Percentiles rank a stretch among this genome's conserved stretches.
phyloP scores from a whole-genome alignment of 306 rosid species.

The Corylus americana region DNA sequence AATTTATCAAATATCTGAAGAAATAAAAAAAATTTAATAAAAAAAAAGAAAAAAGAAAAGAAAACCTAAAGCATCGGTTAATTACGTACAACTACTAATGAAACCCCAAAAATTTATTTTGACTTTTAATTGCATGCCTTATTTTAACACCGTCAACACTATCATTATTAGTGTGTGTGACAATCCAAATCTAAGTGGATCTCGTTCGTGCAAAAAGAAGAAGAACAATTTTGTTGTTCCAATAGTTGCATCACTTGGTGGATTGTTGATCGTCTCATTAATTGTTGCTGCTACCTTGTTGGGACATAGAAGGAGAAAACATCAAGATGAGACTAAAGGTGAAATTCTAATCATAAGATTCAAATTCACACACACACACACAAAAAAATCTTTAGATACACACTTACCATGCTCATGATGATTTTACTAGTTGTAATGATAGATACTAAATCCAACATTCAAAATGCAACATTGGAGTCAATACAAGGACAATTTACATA shows the following conservation, averaged over 20 bases:
- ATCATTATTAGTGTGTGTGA: constrained; percentile 33
- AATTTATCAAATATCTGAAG: too few relatives aligned
- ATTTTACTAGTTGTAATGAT: background rate
- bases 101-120: too few relatives aligned
- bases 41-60: too few relatives aligned
- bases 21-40: too few relatives aligned
- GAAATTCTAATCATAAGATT: background rate
- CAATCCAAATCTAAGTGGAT: constrained; percentile 43
- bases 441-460: background rate
- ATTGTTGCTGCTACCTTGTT: constrained; percentile 24
- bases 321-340: background rate
- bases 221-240: constrained; percentile 31
- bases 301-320: constrained; percentile 21
- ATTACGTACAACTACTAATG: too few relatives aligned
- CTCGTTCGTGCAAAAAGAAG: constrained; percentile 28
- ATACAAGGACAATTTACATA: constrained; percentile 8
- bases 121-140: background rate
- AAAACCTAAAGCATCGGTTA: too few relatives aligned
- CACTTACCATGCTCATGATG: background rate
- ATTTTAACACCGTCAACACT: background rate
- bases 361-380: too few relatives aligned
- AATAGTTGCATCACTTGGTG: constrained; percentile 44
- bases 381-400: too few relatives aligned
- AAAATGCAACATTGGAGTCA: constrained; percentile 11
- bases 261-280: constrained; percentile 31